phyloP scores from a whole-genome alignment of 441 rosid species.

The Erysimum pusillum region DNA sequence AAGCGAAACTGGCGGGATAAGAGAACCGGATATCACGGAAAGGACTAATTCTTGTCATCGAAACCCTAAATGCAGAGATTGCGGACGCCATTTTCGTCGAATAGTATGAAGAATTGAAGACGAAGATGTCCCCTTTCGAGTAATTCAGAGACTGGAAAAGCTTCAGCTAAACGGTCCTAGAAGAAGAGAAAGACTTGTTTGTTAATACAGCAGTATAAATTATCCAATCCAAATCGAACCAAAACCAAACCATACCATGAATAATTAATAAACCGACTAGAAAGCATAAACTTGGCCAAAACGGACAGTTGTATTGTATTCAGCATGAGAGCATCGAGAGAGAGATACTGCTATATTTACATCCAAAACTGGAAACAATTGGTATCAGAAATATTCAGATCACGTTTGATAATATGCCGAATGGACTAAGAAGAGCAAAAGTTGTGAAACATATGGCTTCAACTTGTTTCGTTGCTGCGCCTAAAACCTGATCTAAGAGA shows the following conservation, averaged over 20 bases:
- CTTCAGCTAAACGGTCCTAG: not conserved
- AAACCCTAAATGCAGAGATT: constrained; percentile 39
- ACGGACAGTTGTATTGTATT: constrained; percentile 3
- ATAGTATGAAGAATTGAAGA: constrained; percentile 14
- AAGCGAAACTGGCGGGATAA: constrained; percentile 30
- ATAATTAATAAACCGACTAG: not conserved
- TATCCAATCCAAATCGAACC: constrained; percentile 20
- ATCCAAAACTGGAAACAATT: constrained; percentile 32
- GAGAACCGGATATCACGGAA: constrained; percentile 40
- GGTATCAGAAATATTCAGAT: not conserved
- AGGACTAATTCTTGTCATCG: constrained; percentile 43
- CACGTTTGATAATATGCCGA: constrained; percentile 7
- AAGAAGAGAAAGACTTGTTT: not conserved
- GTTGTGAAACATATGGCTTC: constrained; percentile 16
- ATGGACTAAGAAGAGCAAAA: not conserved
- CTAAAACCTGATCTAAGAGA: not conserved
- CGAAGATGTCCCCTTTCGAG: constrained; percentile 17
- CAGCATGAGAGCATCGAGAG: not conserved
- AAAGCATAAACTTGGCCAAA: not conserved
- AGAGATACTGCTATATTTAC: constrained; percentile 16
- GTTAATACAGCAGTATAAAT: not conserved
- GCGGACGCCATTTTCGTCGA: constrained; percentile 52
- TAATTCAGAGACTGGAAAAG: not conserved
- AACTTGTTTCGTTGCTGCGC: not conserved
- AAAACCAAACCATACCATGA: constrained; percentile 16